A percentile compares a stretch with the other conserved stretches of the same genome.
Evolutionary conservation across 1,284 basidiomycete genomes (phyloP).

Genomic region (Laetiporus sulphureus): DNA sequence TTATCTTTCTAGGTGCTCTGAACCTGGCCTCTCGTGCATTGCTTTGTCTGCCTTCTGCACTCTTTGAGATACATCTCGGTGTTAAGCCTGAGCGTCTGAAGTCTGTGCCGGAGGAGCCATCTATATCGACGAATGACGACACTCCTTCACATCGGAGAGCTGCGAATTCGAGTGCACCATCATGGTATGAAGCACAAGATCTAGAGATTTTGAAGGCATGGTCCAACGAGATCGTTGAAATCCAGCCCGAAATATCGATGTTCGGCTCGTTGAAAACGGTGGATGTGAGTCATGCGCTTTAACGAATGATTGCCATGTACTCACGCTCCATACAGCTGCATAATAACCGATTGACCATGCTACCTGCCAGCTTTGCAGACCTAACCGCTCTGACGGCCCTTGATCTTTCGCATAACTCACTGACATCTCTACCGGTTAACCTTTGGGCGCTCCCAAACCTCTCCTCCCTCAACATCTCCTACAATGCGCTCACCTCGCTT

Average conservation of each 20-base stretch:
- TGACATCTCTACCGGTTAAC: slow-evolving; percentile 53
- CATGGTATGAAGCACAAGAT: slow-evolving; percentile 78
- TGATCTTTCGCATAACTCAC: slow-evolving; percentile 65
- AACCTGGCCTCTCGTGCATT: slow-evolving; percentile 68
- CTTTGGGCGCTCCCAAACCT: slow-evolving; percentile 65
- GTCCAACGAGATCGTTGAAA: slow-evolving; percentile 70
- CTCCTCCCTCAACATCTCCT: slow-evolving; percentile 58
- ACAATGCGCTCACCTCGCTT: slow-evolving; percentile 55
- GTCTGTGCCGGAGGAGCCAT: slow-evolving; percentile 56
- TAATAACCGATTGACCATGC: slow-evolving; percentile 53
- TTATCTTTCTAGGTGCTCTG: slow-evolving; percentile 45
- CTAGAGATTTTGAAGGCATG: slow-evolving; percentile 65
- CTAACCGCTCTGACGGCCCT: slow-evolving; percentile 54
- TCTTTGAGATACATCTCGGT: slow-evolving; percentile 76
- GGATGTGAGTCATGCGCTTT: slow-evolving; percentile 46
- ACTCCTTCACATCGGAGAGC: slow-evolving; percentile 11
- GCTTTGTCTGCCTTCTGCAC: slow-evolving; percentile 61
- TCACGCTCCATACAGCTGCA: slow-evolving; percentile 44
- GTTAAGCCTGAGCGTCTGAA: slow-evolving; percentile 59
- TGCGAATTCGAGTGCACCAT: slow-evolving; percentile 35
- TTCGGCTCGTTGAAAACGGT: slow-evolving; percentile 74
- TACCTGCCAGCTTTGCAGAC: slow-evolving; percentile 62
- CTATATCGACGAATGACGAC: slow-evolving; percentile 28
- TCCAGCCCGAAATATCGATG: slow-evolving; percentile 73
- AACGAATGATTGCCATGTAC: neutral